Evolutionary conservation across 352 stramenopile genomes (phyloP).

Genomic region (Halophytophthora polymorphica): DNA sequence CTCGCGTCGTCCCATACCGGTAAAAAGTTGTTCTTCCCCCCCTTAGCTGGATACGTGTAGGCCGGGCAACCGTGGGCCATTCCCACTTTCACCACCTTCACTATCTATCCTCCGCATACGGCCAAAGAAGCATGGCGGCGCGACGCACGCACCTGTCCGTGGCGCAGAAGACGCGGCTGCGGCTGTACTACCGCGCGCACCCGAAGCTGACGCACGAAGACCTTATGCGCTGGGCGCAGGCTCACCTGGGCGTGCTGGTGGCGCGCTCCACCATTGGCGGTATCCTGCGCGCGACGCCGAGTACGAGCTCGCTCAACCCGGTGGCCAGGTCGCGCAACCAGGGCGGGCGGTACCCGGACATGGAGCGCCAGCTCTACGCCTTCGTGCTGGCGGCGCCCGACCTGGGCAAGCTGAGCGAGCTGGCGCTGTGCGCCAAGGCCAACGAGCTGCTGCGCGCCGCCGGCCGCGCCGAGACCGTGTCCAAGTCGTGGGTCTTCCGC

Average conservation of each 20-base stretch:
- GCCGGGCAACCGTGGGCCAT: no score
- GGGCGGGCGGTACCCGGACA: constrained; percentile 10
- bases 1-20: no score
- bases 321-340: constrained; percentile 10
- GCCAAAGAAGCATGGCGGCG: constrained; percentile 2
- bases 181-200: constrained; percentile 14
- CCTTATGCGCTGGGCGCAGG: constrained; percentile 16
- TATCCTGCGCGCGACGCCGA: constrained; percentile 6
- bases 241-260: constrained; percentile 8
- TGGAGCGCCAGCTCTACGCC: constrained; percentile 13
- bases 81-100: no score
- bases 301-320: constrained; percentile 10
- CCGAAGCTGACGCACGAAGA: constrained; percentile 16
- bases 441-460: constrained; percentile 13
- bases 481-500: constrained; percentile 20
- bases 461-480: constrained; percentile 5
- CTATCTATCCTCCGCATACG: no score
- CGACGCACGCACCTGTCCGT: constrained; percentile 16
- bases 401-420: constrained; percentile 9
- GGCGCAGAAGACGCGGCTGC: constrained; percentile 15
- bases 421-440: constrained; percentile 12
- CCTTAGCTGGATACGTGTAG: no score
- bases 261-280: constrained; percentile 13
- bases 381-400: constrained; percentile 13
- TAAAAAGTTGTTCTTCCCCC: no score